Evolutionary conservation across 2,329 filamentous ascomycete species (phyloP).

Genomic region (Ophiostoma sp.): DNA sequence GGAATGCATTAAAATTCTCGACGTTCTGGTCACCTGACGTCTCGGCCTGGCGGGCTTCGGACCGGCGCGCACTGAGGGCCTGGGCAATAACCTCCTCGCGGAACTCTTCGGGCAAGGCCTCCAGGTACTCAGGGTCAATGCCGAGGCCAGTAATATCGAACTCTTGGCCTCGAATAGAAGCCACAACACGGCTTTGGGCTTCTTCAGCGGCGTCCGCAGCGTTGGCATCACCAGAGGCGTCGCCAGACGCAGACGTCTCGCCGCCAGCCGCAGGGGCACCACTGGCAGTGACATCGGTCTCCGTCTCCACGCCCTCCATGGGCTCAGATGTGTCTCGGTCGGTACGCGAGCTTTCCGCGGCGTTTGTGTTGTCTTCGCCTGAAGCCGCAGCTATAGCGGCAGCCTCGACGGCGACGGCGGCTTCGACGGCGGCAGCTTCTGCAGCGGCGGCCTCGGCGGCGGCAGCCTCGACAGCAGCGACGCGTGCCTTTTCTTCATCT

Average conservation of each 20-base stretch:
- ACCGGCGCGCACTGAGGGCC: constrained; percentile 76
- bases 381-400: constrained; percentile 33
- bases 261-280: neutral
- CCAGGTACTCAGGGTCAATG: constrained; percentile 90
- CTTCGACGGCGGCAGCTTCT: constrained; percentile 52
- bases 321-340: constrained; percentile 38
- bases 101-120: constrained; percentile 95
- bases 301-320: constrained; percentile 48
- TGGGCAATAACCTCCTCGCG: constrained; percentile 93
- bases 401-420: constrained; percentile 41
- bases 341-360: constrained; percentile 28
- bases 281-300: neutral
- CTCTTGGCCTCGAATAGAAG: constrained; percentile 77
- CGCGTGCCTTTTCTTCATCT: constrained; percentile 56
- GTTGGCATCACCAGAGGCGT: neutral
- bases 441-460: constrained; percentile 52
- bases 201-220: neutral
- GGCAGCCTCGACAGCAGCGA: constrained; percentile 53
- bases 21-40: constrained; percentile 60
- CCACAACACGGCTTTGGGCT: constrained; percentile 57
- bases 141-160: constrained; percentile 91
- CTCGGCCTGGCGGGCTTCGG: constrained; percentile 64
- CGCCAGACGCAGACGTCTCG: neutral
- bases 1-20: constrained; percentile 86
- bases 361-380: constrained; percentile 28